Evolutionary conservation across 345 rosid species (phyloP).

Genomic region (Brassica napus): DNA sequence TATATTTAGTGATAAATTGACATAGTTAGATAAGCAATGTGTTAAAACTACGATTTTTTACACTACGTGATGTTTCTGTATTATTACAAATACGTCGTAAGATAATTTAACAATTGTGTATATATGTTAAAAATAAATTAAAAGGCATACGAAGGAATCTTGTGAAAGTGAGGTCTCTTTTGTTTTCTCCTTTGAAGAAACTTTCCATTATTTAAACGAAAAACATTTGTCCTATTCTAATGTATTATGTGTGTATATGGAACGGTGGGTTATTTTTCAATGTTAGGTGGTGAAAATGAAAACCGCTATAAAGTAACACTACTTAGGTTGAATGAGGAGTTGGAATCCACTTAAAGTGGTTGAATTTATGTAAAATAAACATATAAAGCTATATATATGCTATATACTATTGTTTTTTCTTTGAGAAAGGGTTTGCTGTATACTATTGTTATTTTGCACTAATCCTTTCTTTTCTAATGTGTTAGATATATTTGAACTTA

Average conservation of each 20-base stretch:
- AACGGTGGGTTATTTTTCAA: conserved; percentile 48
- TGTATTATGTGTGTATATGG: conserved; percentile 7
- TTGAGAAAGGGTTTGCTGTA: not conserved
- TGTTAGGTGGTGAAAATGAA: conserved; percentile 91
- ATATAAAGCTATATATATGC: conserved; percentile 6
- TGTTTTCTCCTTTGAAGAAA: conserved; percentile 18
- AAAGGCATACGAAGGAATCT: conserved; percentile 32
- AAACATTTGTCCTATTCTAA: conserved; percentile 2
- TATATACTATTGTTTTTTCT: conserved; percentile 4
- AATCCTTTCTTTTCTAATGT: conserved; percentile 13
- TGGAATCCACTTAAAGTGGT: conserved; percentile 85
- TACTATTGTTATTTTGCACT: conserved; percentile 17
- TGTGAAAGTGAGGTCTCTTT: conserved; percentile 63
- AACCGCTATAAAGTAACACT: conserved; percentile 60
- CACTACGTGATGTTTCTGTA: not conserved
- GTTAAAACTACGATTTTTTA: not conserved
- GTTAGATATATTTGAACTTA: conserved; percentile 45
- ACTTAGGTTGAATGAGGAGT: conserved; percentile 81
- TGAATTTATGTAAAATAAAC: conserved; percentile 31
- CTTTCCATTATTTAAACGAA: conserved; percentile 24
- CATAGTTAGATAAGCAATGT: not conserved
- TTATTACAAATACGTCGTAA: not conserved
- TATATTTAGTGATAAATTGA: not conserved
- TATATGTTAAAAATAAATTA: conserved; percentile 12
- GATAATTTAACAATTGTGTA: not conserved